These are phyloP conservation scores for Pulveroboletus sp. DNA, from an alignment of 768 basidiomycete genomes.

Conservation along the genomic window DNA sequence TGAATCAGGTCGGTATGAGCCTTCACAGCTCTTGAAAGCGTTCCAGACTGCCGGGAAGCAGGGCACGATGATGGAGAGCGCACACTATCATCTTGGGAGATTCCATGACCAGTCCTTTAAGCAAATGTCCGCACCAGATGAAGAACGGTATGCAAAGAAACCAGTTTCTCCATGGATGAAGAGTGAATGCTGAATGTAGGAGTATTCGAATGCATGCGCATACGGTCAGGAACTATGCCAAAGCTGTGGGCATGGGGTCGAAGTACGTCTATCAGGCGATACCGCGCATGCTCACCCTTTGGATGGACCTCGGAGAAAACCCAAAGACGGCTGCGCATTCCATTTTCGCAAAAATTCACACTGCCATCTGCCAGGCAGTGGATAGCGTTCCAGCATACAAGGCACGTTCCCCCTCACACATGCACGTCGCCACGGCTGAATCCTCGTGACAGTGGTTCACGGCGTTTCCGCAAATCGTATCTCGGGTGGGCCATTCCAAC, in stretches of 20 bases:
- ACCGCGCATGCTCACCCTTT: slow-evolving; percentile 89
- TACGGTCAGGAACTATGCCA: slow-evolving; percentile 65
- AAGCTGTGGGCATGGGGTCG: slow-evolving; percentile 76
- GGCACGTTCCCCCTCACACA: slow-evolving; percentile 37
- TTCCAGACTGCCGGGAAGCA: slow-evolving; percentile 52
- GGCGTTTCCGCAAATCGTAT: slow-evolving; percentile 95
- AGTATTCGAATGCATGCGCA: slow-evolving; percentile 61
- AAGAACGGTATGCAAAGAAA: slow-evolving; percentile 45
- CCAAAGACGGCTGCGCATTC: slow-evolving; percentile 28
- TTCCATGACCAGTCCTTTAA: slow-evolving; percentile 83
- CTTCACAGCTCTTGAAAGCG: slow-evolving; percentile 55
- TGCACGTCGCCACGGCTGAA: slow-evolving; percentile 5
- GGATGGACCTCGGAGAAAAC: slow-evolving; percentile 86
- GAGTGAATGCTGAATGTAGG: slow-evolving; percentile 32
- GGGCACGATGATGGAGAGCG: slow-evolving; percentile 72
- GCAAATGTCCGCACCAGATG: slow-evolving; percentile 46
- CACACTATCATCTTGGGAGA: slow-evolving; percentile 81
- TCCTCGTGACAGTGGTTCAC: slow-evolving; percentile 74
- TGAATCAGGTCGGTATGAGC: slow-evolving; percentile 81
- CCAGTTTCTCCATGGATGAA: background rate
- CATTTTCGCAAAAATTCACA: slow-evolving; percentile 55
- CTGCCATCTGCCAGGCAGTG: slow-evolving; percentile 51
- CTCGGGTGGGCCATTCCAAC: slow-evolving; percentile 80
- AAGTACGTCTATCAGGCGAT: slow-evolving; percentile 97
- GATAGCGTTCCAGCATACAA: slow-evolving; percentile 74